These are phyloP conservation scores for Entonaema liquescens DNA, from an alignment of 495 filamentous ascomycete genomes.

Conservation along the genomic window DNA sequence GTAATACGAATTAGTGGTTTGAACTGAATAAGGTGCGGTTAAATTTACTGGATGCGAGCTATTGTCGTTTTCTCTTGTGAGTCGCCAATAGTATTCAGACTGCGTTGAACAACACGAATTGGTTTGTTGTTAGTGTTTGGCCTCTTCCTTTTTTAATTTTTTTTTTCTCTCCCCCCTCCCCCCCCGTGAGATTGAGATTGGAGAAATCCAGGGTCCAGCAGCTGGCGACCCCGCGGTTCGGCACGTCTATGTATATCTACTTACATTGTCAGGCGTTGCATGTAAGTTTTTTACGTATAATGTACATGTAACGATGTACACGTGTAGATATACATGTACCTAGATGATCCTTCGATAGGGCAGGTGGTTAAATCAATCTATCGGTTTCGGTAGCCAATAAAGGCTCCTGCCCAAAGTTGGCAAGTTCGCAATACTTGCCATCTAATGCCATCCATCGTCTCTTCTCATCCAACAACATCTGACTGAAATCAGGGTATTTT, in stretches of 20 bases:
- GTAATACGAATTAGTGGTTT: constrained; percentile 32
- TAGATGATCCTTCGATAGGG: constrained; percentile 14
- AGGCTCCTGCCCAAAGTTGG: constrained; percentile 2
- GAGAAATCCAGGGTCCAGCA: background rate
- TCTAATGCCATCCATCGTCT: background rate
- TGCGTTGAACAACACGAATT: constrained; percentile 24
- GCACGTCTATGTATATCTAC: too few species aligned
- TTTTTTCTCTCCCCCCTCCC: background rate
- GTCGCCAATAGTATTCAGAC: constrained; percentile 13
- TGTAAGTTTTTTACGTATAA: too few species aligned
- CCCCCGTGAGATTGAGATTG: background rate
- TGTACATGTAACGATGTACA: too few species aligned
- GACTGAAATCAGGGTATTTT: constrained; percentile 9
- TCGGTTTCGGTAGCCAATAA: constrained; percentile 21
- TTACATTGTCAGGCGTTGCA: too few species aligned
- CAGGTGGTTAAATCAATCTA: constrained; percentile 4
- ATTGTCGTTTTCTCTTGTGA: background rate
- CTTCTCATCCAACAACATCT: background rate
- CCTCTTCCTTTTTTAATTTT: background rate
- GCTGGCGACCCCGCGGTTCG: background rate
- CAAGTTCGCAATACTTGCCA: constrained; percentile 11
- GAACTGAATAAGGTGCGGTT: constrained; percentile 6
- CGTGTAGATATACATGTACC: background rate
- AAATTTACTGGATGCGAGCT: constrained; percentile 23
- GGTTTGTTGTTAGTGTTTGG: constrained; percentile 12